Base-by-base conservation (phyloP, 495 filamentous ascomycete species). In the Recurvomyces mirabilis region DNA sequence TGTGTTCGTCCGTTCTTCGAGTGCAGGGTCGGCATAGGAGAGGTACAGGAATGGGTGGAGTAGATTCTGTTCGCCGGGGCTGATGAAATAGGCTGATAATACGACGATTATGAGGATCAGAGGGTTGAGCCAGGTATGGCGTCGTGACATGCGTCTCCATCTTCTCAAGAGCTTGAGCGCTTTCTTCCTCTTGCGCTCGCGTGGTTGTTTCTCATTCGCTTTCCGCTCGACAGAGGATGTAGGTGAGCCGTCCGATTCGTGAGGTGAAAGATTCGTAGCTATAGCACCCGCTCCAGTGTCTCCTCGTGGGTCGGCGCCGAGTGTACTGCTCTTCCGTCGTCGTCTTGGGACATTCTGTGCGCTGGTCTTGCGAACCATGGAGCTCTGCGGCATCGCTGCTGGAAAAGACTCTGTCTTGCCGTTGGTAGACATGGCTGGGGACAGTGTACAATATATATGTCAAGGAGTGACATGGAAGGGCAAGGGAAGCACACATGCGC, bases 21-120 rank as follows among this genome's bases (percentile, higher is more conserved):
- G 60, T 11, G 66, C 66, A 7, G 81, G 73, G 24, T 89, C 68
- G 25, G 76, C 73, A 64, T 98, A 98, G 34, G 93, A 94, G 29
- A 98, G 79, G 75, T 94, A 95, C 61, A 98, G 77, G 55, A 85
- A 89, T 63, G 68, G 72, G 65, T 88, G 73, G 56, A 96, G 58
- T 17, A 86, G 88, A 63, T 96, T 98, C 40, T 77, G 74, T 30
- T 79, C 64, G 45, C 71, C 79, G 10, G 91, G 93, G 60, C 91
- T 84, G 54, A 89, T 55, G 44, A 76, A 75, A 61, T 86, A 95
- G 37, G 79, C 65, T 22, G 66, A 57, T 42, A 88, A 59, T 48
- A 87, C 68, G 58, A 80, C 58, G 38, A 69, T 21, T 47, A 87
- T 60, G 25, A 93, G 64, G 43, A 85, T 59, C 14, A 94, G 70